Conservation (phyloP, 1,284 basidiomycete species). For the Cutaneotrichosporon sp. region DNA sequence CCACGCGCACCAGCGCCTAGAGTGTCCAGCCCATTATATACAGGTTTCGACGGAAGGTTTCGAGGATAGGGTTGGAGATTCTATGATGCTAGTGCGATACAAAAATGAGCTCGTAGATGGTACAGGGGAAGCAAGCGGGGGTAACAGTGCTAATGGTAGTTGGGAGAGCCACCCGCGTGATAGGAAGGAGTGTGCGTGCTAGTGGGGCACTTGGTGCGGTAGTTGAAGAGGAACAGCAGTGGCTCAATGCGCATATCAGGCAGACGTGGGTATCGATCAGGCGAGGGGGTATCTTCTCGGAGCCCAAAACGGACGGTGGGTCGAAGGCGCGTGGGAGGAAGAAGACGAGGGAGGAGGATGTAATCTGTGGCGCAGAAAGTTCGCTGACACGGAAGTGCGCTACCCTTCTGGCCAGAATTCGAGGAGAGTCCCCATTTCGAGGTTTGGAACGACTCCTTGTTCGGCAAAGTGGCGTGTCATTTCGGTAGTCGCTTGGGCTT, state of each 20-base stretch:
- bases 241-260: background rate
- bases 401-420: constrained; percentile 9
- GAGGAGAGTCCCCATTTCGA: background rate
- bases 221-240: background rate
- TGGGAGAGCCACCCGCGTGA: background rate
- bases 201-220: background rate
- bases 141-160: background rate
- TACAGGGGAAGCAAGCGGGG: background rate
- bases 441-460: background rate
- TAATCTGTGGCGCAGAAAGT: background rate
- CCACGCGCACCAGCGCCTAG: background rate
- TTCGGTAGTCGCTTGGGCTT: constrained; percentile 5
- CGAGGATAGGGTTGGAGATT: constrained; percentile 2
- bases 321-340: background rate
- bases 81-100: constrained; percentile 8
- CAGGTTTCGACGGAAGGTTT: background rate
- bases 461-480: constrained; percentile 8
- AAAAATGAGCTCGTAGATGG: background rate
- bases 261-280: background rate
- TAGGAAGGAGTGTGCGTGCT: background rate
- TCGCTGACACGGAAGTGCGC: background rate
- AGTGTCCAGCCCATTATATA: constrained; percentile 1
- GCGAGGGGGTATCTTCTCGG: background rate
- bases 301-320: background rate
- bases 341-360: background rate